Base-by-base conservation (phyloP, 2,329 filamentous ascomycete genomes). In the Verticillium isaacii region DNA sequence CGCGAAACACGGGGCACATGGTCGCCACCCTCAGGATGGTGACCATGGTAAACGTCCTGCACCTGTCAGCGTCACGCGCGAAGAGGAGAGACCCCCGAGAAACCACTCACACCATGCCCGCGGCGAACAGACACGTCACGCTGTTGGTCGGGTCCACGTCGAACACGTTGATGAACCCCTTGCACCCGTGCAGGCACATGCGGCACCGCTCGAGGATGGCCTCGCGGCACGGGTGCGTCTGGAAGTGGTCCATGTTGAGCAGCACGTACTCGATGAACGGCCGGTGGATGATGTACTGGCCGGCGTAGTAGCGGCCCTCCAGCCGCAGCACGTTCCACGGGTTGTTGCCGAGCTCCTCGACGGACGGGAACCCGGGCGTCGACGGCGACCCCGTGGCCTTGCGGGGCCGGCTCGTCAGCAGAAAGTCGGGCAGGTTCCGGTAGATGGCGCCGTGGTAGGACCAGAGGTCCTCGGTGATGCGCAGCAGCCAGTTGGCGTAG, bases 61-160 rank as follows among this genome's bases (percentile, higher is more conserved):
- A 5, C 45, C 4, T 5, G 45, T 52, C 19, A 52, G 45, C 19
- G 14, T 11, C 45, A 2, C 45, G 3, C 9, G 11, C 11, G 7
- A n/a, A 45, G 39, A 19, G 7, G 0, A 39, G 8, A 45, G n/a
- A n/a, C n/a, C 19, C 17, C 0, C 1, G n/a, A 23, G 23, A 12
- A 19, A 29, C n/a, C n/a, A 66, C 70, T 66, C 61, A 72, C 71
- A 70, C 71, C 71, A 72, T 72, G 12, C 71, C 70, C 3, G 65
- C 68, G 0, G 70, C 68, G 37, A 72, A 72, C 1, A 72, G 32
- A 57, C 68, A 67, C 0, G 71, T 71, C 1, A 72, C 50, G 1
- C 66, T 66, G 29, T 71, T 72, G 0, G 62, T 68, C 5, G 63
- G 64, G 4, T 71, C 66, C 1, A 64, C 63, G 17, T 70, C 66